Conservation (phyloP, 2,329 filamentous ascomycete species). For the Paraconiothyrium brasiliense region DNA sequence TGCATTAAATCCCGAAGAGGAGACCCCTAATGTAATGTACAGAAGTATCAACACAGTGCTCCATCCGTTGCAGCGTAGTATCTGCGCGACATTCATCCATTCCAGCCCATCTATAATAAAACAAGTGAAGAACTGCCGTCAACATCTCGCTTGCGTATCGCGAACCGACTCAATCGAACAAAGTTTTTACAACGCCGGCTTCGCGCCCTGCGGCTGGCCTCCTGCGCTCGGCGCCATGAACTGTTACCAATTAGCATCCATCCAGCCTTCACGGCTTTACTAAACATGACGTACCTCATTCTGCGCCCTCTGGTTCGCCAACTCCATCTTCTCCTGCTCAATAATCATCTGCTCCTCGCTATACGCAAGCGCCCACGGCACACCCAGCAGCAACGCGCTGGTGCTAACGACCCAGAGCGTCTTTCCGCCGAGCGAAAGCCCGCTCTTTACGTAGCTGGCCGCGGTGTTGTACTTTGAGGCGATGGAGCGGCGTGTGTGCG, state of each 20-base stretch:
- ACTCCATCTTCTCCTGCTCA: constrained; percentile 97
- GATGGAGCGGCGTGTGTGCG: constrained; percentile 72
- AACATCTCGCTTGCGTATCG: not conserved
- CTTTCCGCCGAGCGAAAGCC: constrained; percentile 79
- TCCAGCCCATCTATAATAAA: constrained; percentile 11
- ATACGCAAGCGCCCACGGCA: constrained; percentile 92
- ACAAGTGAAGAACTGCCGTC: constrained; percentile 21
- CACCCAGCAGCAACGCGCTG: constrained; percentile 85
- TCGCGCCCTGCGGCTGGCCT: constrained; percentile 37
- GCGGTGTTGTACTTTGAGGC: constrained; percentile 58
- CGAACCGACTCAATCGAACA: not conserved
- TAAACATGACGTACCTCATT: constrained; percentile 69
- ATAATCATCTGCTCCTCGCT: constrained; percentile 96
- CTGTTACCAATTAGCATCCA: constrained; percentile 22
- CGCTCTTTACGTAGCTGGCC: constrained; percentile 66
- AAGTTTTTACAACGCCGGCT: constrained; percentile 45
- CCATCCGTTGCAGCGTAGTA: constrained; percentile 6
- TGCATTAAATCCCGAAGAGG: constrained; percentile 19
- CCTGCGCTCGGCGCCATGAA: constrained; percentile 46
- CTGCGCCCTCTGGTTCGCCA: constrained; percentile 86
- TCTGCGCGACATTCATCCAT: constrained; percentile 3
- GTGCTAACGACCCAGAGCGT: constrained; percentile 91
- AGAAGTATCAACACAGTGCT: constrained; percentile 14
- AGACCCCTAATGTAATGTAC: constrained; percentile 12
- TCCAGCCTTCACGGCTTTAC: not conserved